Evolutionary conservation across 1,284 basidiomycete species (phyloP), one percentile per base, ranked within the genome.

Genomic region (Nidula niveotomentosa): DNA sequence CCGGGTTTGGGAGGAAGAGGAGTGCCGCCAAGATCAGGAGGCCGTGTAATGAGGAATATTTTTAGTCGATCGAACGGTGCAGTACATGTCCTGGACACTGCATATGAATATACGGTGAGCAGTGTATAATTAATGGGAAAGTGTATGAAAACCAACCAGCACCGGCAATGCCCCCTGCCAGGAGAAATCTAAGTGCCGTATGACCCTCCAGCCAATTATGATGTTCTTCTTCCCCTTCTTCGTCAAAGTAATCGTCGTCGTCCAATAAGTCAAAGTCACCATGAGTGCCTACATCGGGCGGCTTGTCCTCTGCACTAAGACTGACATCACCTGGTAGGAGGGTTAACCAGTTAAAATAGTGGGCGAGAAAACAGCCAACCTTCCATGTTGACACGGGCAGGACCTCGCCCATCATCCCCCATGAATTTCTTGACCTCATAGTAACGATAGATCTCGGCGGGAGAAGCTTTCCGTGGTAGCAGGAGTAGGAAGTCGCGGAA

Each of bases 31-130:
- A 88, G 76, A 63, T 90, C 87, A 63, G 86, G 87, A 49, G 81
- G 80, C 64, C 81, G 82, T 45, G 96, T 99, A 60, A 99, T 99
- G 55, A 99, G 83, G 72, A 97, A 99, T 54, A 99, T 86, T 74
- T 98, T 99, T 49, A 99, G 78, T 55, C 97, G 87, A 73, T 99
- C 97, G 62, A 99, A 98, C 0, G 97, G 97, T 5, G 97, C 97
- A 0, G 97, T 99, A 56, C 94, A 95, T 37, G 95, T 93, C 60
- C 97, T 82, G 15, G 96, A 98, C 17, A 98, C 96, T 90, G 54
- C 48, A 49, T 8, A 55, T 34, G 36, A 39, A 13, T 17, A 52
- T 37, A 18, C 47, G 41, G 36, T 50, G 34, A 51, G 53, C 37
- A 39, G 23, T 23, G 23, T 23, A 23, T 3, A 23, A 23, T 23